phyloP scores from a whole-genome alignment of 371 early-diverging fungal genomes.

The Mortierella sp. region DNA sequence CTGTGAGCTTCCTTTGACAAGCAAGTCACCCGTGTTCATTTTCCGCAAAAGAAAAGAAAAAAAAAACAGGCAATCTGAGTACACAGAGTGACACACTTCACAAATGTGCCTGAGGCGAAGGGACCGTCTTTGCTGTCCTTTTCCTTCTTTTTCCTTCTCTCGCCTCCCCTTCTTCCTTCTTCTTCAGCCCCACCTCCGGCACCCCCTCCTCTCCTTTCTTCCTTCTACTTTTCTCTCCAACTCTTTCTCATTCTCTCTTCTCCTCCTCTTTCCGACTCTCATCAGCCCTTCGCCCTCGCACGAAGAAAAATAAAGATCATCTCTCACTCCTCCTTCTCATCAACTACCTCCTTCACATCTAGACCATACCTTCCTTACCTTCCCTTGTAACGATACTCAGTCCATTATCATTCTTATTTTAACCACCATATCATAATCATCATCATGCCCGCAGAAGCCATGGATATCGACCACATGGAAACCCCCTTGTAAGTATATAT shows the following conservation, averaged over 20 bases:
- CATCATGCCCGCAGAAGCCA: constrained; percentile 57
- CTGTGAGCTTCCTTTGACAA: constrained; percentile 1
- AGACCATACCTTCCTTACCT: not conserved
- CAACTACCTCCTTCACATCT: not conserved
- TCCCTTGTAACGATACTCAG: not conserved
- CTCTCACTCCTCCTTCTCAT: not conserved
- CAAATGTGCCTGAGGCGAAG: not conserved
- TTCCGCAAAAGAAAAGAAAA: not conserved
- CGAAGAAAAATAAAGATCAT: not conserved
- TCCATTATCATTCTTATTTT: no score
- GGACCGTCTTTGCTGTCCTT: not conserved
- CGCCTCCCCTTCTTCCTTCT: not conserved
- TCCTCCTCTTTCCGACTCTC: not conserved
- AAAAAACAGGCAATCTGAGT: not conserved
- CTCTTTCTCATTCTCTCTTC: not conserved
- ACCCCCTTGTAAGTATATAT: constrained; percentile 42
- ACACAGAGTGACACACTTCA: no score
- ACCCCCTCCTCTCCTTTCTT: constrained; percentile 11
- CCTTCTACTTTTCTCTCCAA: not conserved
- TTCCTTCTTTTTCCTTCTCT: not conserved
- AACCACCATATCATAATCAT: constrained; percentile 13
- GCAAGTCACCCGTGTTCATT: not conserved
- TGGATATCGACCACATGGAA: constrained; percentile 50
- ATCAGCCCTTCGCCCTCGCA: not conserved
- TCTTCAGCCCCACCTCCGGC: not conserved